Evolutionary conservation across 352 stramenopile genomes (phyloP).

Genomic region (Globisporangium uncinulatum): DNA sequence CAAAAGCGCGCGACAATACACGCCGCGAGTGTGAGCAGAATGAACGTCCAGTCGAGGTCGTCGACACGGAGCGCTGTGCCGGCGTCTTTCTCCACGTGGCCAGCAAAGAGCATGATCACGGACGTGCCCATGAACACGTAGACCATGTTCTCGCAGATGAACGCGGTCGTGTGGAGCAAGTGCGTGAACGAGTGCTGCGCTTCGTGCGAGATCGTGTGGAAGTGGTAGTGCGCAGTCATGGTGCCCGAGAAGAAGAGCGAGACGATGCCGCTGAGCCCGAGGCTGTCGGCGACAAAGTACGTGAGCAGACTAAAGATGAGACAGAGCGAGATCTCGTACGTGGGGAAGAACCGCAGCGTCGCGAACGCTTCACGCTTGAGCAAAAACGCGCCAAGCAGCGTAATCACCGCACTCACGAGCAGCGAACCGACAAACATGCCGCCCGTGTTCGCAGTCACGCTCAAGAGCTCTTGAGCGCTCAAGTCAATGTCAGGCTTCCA

Average conservation of each 20-base stretch:
- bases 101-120: constrained; percentile 78
- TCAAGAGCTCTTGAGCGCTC: constrained; percentile 50
- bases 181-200: constrained; percentile 83
- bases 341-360: constrained; percentile 73
- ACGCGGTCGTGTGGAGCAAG: constrained; percentile 74
- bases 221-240: constrained; percentile 86
- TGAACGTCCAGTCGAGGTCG: constrained; percentile 80
- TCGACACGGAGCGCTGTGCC: constrained; percentile 59
- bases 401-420: constrained; percentile 63
- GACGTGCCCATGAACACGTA: constrained; percentile 87
- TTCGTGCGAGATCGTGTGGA: constrained; percentile 77
- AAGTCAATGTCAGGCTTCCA: constrained; percentile 77
- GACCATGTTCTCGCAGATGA: constrained; percentile 80
- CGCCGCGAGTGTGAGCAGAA: constrained; percentile 63
- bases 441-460: constrained; percentile 56
- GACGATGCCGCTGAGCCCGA: constrained; percentile 90
- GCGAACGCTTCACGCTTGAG: constrained; percentile 70
- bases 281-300: constrained; percentile 75
- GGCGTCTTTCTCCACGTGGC: constrained; percentile 50
- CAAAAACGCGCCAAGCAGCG: constrained; percentile 64
- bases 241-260: constrained; percentile 91
- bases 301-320: constrained; percentile 84
- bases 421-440: constrained; percentile 81
- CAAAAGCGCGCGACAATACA: constrained; percentile 66
- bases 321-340: constrained; percentile 84